Base-by-base conservation (phyloP, 148 eudicot species). In the Euryodendron excelsum region DNA sequence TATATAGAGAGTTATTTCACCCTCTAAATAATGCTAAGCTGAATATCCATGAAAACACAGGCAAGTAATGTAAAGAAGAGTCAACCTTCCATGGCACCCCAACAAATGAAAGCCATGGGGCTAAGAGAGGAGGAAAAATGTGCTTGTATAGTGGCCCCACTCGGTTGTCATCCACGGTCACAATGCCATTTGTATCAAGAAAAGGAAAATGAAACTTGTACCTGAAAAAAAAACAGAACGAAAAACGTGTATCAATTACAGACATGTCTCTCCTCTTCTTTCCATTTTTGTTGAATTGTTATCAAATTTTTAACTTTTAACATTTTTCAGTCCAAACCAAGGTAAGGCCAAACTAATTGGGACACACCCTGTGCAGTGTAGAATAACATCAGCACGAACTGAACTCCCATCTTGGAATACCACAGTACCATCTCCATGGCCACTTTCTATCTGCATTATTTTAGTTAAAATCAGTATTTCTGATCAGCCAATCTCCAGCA, bases 111-210 rank as follows among this genome's bases (percentile, higher is more conserved):
- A 93, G 91, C 78, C 85, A 81, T 25, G 99, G 99, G 45, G 98
- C 95, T 59, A 96, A 81, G 30, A 82, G 72, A 44, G 99, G 98
- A 11, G 98, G 97, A 81, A 93, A 96, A 36, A 96, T 77, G 66
- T 96, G 99, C 90, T 96, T 82, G 88, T 96, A 96, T 30, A 96
- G 84, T 44, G 98, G 99, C 18, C 95, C 97, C 78, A 96, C 98
- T 11, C 95, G 86, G 81, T 92, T 96, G 80, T 96, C 98, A 72
- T 92, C 93, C 55, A 96, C 95, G 33, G 70, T 83, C 55, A 96
- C 89, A 17, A 62, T 74, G 59, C 84, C 89, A 39, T 84, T 84
- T n/a, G 88, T 83, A 11, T 85, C 85, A 63, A 96, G 98, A 80
- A 96, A 96, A 33, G 99, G 97, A 70, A 93, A 96, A 75, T 90